Percentiles rank a stretch among this genome's conserved stretches.
Evolutionary conservation across 768 basidiomycete species (phyloP).

Genomic region (Termitomyces sp.): DNA sequence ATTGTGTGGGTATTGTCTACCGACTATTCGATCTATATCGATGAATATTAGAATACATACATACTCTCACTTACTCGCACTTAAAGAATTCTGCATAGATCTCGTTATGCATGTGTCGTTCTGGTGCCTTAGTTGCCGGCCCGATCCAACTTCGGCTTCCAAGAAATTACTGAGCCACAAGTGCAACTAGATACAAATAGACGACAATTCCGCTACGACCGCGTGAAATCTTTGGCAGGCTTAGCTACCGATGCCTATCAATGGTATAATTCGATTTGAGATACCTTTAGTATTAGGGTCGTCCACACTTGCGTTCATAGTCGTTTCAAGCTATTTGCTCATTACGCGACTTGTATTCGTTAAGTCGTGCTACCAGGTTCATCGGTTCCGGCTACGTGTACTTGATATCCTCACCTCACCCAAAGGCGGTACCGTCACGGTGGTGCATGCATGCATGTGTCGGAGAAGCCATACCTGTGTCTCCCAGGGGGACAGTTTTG

Average conservation of each 20-base stretch:
- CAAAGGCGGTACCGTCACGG: neutral
- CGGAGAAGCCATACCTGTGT: neutral
- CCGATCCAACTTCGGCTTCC: neutral
- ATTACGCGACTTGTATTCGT: neutral
- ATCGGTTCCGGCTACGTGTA: neutral
- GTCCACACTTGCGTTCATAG: neutral
- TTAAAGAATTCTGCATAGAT: too few species aligned
- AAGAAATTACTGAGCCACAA: neutral
- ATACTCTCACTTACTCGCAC: too few species aligned
- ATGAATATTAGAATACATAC: too few species aligned
- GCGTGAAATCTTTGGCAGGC: too few species aligned
- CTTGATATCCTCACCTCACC: neutral
- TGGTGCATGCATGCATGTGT: too few species aligned
- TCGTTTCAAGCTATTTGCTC: neutral
- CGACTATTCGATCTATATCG: too few species aligned
- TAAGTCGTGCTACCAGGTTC: neutral
- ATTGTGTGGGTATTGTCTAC: too few species aligned
- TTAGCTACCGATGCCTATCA: too few species aligned
- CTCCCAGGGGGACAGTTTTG: neutral
- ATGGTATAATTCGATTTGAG: neutral
- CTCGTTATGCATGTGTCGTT: too few species aligned
- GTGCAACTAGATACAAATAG: neutral
- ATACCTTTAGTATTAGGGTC: neutral
- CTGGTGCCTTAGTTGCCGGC: too few species aligned
- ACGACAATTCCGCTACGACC: neutral